phyloP scores from a whole-genome alignment of 2,329 filamentous ascomycete species.

The Alternaria ethzedia region DNA sequence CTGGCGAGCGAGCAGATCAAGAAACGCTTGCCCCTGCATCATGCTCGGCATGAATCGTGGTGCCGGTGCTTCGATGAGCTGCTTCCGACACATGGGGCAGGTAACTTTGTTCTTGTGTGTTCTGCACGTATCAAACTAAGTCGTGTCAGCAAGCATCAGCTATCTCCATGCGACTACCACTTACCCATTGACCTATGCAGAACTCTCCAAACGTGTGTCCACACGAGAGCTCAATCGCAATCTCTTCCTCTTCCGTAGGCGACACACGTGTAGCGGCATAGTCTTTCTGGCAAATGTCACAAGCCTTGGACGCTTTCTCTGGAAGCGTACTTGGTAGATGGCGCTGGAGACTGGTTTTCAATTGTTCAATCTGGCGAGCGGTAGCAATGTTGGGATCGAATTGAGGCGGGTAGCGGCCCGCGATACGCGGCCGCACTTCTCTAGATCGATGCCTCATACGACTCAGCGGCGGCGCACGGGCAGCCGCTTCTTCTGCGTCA shows the following conservation, averaged over 20 bases:
- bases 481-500: constrained; percentile 34
- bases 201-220: constrained; percentile 46
- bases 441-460: constrained; percentile 22
- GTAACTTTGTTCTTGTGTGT: constrained; percentile 47
- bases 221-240: constrained; percentile 44
- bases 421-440: constrained; percentile 23
- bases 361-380: constrained; percentile 33
- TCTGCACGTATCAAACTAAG: constrained; percentile 38
- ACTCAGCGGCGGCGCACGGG: constrained; percentile 26
- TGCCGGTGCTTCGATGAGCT: constrained; percentile 35
- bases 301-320: constrained; percentile 29
- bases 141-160: background rate
- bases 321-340: constrained; percentile 35
- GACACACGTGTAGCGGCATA: constrained; percentile 36
- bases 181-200: constrained; percentile 45
- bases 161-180: background rate
- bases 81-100: constrained; percentile 47
- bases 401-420: constrained; percentile 9
- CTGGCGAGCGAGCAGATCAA: constrained; percentile 27
- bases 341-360: constrained; percentile 36
- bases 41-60: constrained; percentile 14
- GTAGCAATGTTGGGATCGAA: constrained; percentile 35
- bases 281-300: constrained; percentile 48
- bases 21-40: constrained; percentile 21
- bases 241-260: constrained; percentile 40